A percentile compares a stretch with the other conserved stretches of the same genome.
These are phyloP conservation scores for Backusella australiensis DNA, from an alignment of 192 early-diverging fungal species.

Conservation along the genomic window DNA sequence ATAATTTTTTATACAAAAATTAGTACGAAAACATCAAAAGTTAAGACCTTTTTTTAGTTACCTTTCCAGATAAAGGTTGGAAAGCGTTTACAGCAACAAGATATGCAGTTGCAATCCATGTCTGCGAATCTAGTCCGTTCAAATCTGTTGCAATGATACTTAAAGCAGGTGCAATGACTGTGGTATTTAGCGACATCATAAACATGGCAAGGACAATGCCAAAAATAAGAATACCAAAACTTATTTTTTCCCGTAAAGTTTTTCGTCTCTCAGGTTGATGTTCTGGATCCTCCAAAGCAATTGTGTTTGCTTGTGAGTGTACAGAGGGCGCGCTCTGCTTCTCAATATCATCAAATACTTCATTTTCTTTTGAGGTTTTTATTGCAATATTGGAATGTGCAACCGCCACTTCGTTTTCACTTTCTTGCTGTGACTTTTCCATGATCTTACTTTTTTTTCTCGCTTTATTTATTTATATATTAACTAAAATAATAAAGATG, in stretches of 20 bases:
- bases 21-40: not conserved
- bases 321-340: not conserved
- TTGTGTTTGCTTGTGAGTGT: not conserved
- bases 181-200: constrained; percentile 33
- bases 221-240: not conserved
- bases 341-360: not conserved
- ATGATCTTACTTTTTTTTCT: not conserved
- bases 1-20: not conserved
- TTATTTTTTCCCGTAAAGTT: not conserved
- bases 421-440: not conserved
- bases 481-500: not conserved
- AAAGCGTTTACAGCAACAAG: constrained; percentile 30
- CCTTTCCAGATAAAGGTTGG: constrained; percentile 29
- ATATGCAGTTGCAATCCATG: constrained; percentile 37
- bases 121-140: constrained; percentile 16
- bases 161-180: constrained; percentile 36
- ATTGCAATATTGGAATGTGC: not conserved
- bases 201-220: constrained; percentile 32
- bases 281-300: not conserved
- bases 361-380: not conserved
- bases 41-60: not conserved
- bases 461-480: not conserved
- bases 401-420: not conserved
- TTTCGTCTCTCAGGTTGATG: not conserved
- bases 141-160: constrained; percentile 30